Evolutionary conservation across 306 rosid genomes (phyloP).

Genomic region (Trifolium dubium): DNA sequence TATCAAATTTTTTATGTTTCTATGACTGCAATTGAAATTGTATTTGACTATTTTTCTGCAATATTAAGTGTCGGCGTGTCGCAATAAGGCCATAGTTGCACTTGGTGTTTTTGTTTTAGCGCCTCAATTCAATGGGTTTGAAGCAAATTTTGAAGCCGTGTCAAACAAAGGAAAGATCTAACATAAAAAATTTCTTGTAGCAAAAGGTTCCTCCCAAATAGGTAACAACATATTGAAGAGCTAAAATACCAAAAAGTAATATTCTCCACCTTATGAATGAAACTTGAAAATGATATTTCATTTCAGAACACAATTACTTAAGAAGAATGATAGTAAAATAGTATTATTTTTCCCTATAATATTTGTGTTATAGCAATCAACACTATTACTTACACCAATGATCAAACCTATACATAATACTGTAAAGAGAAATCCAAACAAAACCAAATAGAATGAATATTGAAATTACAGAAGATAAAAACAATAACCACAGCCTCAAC

Average conservation of each 20-base stretch:
- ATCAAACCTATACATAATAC: slow-evolving; percentile 38
- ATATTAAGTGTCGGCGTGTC: no score
- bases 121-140: not conserved
- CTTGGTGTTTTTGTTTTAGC: not conserved
- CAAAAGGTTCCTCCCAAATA: not conserved
- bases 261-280: not conserved
- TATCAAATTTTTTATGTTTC: not conserved
- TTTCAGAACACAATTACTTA: slow-evolving; percentile 12
- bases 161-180: not conserved
- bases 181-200: not conserved
- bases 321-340: not conserved
- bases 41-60: not conserved
- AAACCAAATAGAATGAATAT: slow-evolving; percentile 26
- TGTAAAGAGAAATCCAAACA: slow-evolving; percentile 13
- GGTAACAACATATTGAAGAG: no score
- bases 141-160: not conserved
- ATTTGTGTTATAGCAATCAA: slow-evolving; percentile 28
- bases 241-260: no score
- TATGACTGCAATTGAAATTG: not conserved
- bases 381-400: slow-evolving; percentile 34
- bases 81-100: no score
- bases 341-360: slow-evolving; percentile 37
- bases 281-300: not conserved
- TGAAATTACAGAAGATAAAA: slow-evolving; percentile 14
- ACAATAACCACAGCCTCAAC: slow-evolving; percentile 32